These are phyloP conservation scores for Sporothrix dimorphospora DNA, from an alignment of 2,329 filamentous ascomycete genomes.

Conservation along the genomic window DNA sequence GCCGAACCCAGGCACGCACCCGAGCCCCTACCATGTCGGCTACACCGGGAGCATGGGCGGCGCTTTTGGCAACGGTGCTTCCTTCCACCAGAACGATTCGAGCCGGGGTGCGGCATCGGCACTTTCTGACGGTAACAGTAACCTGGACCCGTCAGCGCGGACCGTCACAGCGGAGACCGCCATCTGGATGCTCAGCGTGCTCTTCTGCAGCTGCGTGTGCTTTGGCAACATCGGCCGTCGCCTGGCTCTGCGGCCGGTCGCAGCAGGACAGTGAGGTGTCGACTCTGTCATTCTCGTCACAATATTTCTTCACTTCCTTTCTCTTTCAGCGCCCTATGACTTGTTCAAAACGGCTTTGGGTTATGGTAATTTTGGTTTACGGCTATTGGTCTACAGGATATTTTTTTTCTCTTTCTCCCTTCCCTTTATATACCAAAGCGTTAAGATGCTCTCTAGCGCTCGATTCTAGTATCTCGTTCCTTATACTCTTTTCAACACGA, in stretches of 20 bases:
- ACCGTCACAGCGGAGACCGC: constrained; percentile 70
- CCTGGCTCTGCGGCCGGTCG: constrained; percentile 55
- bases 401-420: background rate
- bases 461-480: background rate
- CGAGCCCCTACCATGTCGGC: constrained; percentile 24
- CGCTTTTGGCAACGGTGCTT: constrained; percentile 22
- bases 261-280: background rate
- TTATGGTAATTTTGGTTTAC: constrained; percentile 3
- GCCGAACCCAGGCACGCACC: constrained; percentile 60
- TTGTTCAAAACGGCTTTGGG: constrained; percentile 5
- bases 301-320: background rate
- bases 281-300: background rate
- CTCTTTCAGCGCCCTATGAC: constrained; percentile 6
- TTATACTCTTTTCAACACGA: constrained; percentile 9
- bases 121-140: background rate
- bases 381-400: background rate
- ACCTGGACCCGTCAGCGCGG: constrained; percentile 24
- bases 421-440: constrained; percentile 9
- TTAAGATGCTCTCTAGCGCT: constrained; percentile 7
- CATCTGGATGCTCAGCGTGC: constrained; percentile 88
- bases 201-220: constrained; percentile 93
- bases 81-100: constrained; percentile 35
- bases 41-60: background rate
- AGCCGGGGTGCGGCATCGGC: background rate
- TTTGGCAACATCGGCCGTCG: constrained; percentile 94